phyloP scores from a whole-genome alignment of 352 stramenopile genomes.

The Phytophthora sp. region DNA sequence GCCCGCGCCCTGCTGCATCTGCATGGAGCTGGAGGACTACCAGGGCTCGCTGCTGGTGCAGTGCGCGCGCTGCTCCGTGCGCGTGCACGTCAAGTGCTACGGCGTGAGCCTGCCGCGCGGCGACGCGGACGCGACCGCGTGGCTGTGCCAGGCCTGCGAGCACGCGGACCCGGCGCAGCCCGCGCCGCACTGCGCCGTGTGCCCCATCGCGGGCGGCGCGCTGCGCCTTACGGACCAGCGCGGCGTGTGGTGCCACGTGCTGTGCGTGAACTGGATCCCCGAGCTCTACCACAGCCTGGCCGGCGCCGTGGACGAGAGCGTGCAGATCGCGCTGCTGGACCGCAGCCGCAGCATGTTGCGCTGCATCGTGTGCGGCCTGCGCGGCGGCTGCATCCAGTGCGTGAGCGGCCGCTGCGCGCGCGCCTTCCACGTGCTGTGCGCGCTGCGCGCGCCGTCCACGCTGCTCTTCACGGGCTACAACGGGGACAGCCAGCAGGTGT shows the following conservation, averaged over 20 bases:
- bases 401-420: slow-evolving; percentile 82
- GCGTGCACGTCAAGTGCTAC: slow-evolving; percentile 86
- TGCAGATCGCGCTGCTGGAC: slow-evolving; percentile 74
- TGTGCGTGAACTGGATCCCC: slow-evolving; percentile 89
- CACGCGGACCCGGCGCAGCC: slow-evolving; percentile 26
- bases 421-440: slow-evolving; percentile 86
- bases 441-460: slow-evolving; percentile 68
- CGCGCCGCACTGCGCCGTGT: slow-evolving; percentile 72
- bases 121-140: slow-evolving; percentile 40
- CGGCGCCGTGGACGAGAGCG: slow-evolving; percentile 59
- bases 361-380: slow-evolving; percentile 83
- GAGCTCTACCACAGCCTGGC: slow-evolving; percentile 80
- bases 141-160: slow-evolving; percentile 75
- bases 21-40: slow-evolving; percentile 72
- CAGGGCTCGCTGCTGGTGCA: slow-evolving; percentile 62
- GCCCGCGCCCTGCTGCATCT: slow-evolving; percentile 71
- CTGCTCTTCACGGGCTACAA: slow-evolving; percentile 88
- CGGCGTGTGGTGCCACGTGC: slow-evolving; percentile 80
- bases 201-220: slow-evolving; percentile 68
- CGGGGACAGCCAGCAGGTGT: slow-evolving; percentile 75
- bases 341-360: slow-evolving; percentile 72
- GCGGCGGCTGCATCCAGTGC: slow-evolving; percentile 89
- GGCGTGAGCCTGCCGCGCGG: slow-evolving; percentile 53
- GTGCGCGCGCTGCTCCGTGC: slow-evolving; percentile 65
- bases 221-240: slow-evolving; percentile 67